phyloP scores from a whole-genome alignment of 2,329 filamentous ascomycete species.

The Juglanconis oblonga region DNA sequence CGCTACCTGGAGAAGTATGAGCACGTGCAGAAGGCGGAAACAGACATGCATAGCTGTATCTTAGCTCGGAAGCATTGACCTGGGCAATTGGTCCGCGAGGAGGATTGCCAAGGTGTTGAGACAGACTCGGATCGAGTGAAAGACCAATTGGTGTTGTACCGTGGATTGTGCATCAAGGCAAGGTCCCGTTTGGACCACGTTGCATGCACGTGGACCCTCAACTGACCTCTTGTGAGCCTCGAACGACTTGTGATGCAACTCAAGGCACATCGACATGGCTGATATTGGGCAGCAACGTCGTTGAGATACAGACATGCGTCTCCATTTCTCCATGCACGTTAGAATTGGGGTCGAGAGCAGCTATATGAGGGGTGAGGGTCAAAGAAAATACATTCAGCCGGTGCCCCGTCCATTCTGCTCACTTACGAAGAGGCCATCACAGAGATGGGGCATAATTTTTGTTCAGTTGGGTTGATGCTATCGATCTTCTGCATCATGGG shows the following conservation, averaged over 20 bases:
- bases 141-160: background rate
- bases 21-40: background rate
- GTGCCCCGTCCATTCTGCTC: background rate
- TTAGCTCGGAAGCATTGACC: background rate
- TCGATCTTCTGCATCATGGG: background rate
- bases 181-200: background rate
- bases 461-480: background rate
- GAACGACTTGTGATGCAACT: background rate
- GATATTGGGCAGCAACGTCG: constrained; percentile 28
- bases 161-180: background rate
- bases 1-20: background rate
- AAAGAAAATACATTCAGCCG: no score
- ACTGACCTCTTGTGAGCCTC: background rate
- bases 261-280: background rate
- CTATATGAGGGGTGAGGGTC: background rate
- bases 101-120: background rate
- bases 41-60: background rate
- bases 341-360: background rate
- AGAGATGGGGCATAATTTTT: no score
- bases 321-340: background rate
- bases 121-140: background rate
- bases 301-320: background rate
- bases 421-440: background rate
- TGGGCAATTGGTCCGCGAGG: background rate
- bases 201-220: background rate